Conservation (phyloP, 1,139 yeast genomes). For the Suhomyces atakaporum region DNA sequence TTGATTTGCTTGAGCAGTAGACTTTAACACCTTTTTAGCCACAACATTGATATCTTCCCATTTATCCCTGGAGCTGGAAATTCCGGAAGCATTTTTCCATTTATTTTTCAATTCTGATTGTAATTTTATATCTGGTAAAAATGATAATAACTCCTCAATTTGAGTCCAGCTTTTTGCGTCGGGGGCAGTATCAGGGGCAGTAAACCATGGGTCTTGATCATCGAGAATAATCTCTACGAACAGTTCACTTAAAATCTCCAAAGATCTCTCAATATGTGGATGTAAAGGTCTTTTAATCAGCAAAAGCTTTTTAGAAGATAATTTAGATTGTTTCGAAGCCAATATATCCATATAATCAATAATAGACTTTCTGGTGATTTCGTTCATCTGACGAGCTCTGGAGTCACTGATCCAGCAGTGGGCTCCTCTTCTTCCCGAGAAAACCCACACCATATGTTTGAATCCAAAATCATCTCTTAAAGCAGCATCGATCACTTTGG, state of each 20-base stretch:
- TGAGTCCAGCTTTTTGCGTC: constrained; percentile 47
- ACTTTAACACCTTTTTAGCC: constrained; percentile 50
- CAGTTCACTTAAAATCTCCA: constrained; percentile 61
- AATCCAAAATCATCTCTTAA: constrained; percentile 89
- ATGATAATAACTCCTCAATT: constrained; percentile 56
- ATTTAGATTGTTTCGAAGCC: constrained; percentile 47
- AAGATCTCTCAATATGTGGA: constrained; percentile 80
- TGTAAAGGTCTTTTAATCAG: constrained; percentile 79
- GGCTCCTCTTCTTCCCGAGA: constrained; percentile 98
- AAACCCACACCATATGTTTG: constrained; percentile 86
- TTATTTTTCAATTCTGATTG: constrained; percentile 52
- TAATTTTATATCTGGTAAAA: constrained; percentile 61
- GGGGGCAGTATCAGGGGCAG: constrained; percentile 28
- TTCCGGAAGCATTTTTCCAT: constrained; percentile 37
- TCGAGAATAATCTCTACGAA: constrained; percentile 67
- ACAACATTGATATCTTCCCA: constrained; percentile 81
- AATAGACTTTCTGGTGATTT: constrained; percentile 70
- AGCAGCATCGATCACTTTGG: constrained; percentile 70
- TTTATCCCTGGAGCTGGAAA: constrained; percentile 49
- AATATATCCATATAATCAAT: constrained; percentile 83
- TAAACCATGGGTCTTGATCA: constrained; percentile 82
- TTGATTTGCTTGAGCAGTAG: constrained; percentile 40
- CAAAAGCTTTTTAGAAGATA: constrained; percentile 44
- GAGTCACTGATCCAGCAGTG: constrained; percentile 97
- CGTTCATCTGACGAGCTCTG: constrained; percentile 75